phyloP scores from a whole-genome alignment of 768 basidiomycete genomes.

The Mycena belliarum region DNA sequence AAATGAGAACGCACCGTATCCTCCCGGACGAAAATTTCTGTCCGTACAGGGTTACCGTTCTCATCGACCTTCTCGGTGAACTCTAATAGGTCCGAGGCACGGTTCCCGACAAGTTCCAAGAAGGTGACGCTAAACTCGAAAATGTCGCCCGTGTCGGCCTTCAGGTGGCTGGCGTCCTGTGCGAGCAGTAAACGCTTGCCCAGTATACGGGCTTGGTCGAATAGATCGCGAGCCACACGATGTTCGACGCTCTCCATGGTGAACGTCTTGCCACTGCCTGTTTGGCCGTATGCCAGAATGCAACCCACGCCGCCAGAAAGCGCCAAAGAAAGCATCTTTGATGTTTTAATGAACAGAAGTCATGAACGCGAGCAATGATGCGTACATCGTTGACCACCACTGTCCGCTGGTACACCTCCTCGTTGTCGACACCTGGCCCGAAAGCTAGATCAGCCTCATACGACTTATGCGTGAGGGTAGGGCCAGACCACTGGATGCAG shows the following conservation, averaged over 20 bases:
- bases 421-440: conserved; percentile 31
- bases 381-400: conserved; percentile 31
- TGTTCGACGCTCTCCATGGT: conserved; percentile 37
- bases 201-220: conserved; percentile 24
- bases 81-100: conserved; percentile 31
- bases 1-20: no score
- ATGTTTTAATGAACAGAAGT: background rate
- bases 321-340: conserved; percentile 29
- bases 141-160: conserved; percentile 18
- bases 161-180: conserved; percentile 5
- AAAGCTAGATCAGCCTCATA: conserved; percentile 37
- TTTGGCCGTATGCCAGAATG: conserved; percentile 36
- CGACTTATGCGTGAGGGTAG: conserved; percentile 34
- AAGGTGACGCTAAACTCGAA: conserved; percentile 36
- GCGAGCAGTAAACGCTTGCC: conserved; percentile 24
- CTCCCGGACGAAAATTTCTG: no score
- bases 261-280: conserved; percentile 33
- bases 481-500: conserved; percentile 33
- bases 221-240: conserved; percentile 35
- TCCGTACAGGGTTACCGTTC: no score
- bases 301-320: conserved; percentile 33
- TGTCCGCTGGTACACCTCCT: conserved; percentile 36
- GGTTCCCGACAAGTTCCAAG: conserved; percentile 34
- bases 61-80: background rate
- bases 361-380: background rate